Evolutionary conservation across 75 land plant species (phyloP).

Genomic region (Sequoiadendron giganteum): DNA sequence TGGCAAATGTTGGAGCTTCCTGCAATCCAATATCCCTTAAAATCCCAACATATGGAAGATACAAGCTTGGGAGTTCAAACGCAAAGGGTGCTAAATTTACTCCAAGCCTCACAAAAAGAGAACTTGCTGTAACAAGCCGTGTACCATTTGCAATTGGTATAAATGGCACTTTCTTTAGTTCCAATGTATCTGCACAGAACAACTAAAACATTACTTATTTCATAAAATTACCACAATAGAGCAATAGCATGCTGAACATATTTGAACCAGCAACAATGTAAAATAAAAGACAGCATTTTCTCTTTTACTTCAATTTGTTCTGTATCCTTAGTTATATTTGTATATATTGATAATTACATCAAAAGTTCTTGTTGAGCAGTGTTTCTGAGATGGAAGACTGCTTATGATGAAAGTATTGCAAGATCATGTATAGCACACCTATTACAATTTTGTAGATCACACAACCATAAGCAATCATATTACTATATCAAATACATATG

Average conservation of each 20-base stretch:
- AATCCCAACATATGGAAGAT: constrained; percentile 81
- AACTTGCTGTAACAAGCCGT: constrained; percentile 68
- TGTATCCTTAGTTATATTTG: background rate
- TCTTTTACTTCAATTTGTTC: background rate
- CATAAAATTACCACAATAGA: background rate
- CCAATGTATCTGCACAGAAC: constrained; percentile 48
- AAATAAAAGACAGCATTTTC: background rate
- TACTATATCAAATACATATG: background rate
- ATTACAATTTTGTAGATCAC: background rate
- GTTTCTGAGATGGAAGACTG: background rate
- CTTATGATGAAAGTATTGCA: background rate
- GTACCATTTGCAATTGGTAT: constrained; percentile 95
- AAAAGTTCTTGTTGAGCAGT: background rate
- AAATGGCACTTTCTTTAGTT: constrained; percentile 63
- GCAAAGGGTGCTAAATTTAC: constrained; percentile 87
- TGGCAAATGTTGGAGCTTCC: constrained; percentile 56
- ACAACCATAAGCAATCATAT: background rate
- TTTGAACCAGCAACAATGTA: background rate
- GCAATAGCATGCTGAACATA: constrained; percentile 1
- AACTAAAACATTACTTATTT: background rate
- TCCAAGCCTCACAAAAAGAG: constrained; percentile 64
- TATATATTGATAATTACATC: background rate
- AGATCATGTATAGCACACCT: background rate
- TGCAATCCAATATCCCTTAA: constrained; percentile 81
- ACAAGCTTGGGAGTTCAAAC: constrained; percentile 77